Base-by-base conservation (phyloP, 768 basidiomycete species). In the Crassisporium funariophilum region DNA sequence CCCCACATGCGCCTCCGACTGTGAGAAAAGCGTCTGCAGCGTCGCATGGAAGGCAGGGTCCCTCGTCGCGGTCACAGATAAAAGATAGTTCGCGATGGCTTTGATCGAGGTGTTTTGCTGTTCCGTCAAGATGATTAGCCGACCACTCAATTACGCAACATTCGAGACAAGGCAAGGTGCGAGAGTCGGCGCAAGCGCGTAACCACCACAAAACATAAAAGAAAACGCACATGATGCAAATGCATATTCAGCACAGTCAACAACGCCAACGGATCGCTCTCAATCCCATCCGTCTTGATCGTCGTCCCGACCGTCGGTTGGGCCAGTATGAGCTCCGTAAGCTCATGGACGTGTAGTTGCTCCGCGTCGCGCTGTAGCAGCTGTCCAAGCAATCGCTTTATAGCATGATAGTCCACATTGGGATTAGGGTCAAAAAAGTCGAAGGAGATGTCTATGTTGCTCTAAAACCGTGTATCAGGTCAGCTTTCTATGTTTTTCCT, bases 351-450 rank as follows among this genome's bases (percentile, higher is more conserved):
- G 54, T 86, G 72, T 27, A 99, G 72, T 5, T 70, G 59, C 38
- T 88, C 83, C 0, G 91, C 84, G 61, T 98, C 95, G 29, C 73
- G 68, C 19, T 82, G 76, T 54, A 91, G 83, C 20, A 89, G 81
- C 64, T 91, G 88, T 0, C 61, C 60, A 11, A 88, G 64, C 1
- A 91, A 76, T 0, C 88, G 79, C 45, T 90, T 88, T 59, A 95
- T 73, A 2, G 94, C 91, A 52, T 88, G 84, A 62, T 88, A 97
- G 70, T 98, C 95, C 57, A 90, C 68, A 19, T 64, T 76, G 2
- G 88, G 82, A 54, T 89, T 86, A 5, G 91, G 83, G 64, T 91
- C 86, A 76, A 91, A 95, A 64, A 97, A 98, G 54, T 97, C 93
- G 60, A 98, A 98, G 60, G 88, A 86, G 55, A 95, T 86, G 66